Percentiles rank a stretch among this genome's conserved stretches.
These are phyloP conservation scores for Picea mariana DNA, from an alignment of 83 land plant species.

Conservation along the genomic window DNA sequence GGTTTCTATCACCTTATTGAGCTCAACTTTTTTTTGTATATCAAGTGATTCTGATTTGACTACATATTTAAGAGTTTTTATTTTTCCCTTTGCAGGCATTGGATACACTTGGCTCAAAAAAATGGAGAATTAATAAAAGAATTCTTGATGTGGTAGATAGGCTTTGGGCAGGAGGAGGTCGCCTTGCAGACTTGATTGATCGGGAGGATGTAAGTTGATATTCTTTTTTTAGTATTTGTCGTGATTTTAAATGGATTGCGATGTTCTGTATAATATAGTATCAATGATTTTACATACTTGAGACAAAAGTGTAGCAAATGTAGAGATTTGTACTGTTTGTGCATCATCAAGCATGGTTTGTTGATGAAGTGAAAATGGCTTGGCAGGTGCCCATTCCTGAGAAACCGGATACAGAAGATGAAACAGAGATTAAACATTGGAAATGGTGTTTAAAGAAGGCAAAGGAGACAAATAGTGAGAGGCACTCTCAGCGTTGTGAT, in stretches of 20 bases:
- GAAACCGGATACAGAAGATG: constrained; percentile 78
- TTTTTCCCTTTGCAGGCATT: not conserved
- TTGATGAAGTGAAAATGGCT: too few relatives aligned
- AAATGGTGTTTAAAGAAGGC: constrained; percentile 48
- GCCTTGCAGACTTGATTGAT: constrained; percentile 80
- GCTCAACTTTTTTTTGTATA: not conserved
- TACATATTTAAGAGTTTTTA: not conserved
- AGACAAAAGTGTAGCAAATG: not conserved
- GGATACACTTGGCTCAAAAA: too few relatives aligned
- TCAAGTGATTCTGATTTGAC: too few relatives aligned
- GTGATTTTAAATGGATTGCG: not conserved
- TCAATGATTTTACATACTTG: not conserved
- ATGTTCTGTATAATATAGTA: not conserved
- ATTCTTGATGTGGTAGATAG: too few relatives aligned
- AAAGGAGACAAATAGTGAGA: constrained; percentile 61
- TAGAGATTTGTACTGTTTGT: not conserved
- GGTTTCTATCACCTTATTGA: not conserved
- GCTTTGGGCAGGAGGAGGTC: constrained; percentile 47
- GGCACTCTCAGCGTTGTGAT: constrained; percentile 53
- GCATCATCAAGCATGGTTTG: too few relatives aligned
- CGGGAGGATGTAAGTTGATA: constrained; percentile 71
- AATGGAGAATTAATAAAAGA: too few relatives aligned
- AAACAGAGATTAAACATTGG: constrained; percentile 56
- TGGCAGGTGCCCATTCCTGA: constrained; percentile 73
- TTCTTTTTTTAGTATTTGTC: not conserved